Conservation (phyloP, 2,329 filamentous ascomycete species). For the Trichoderma sp. region DNA sequence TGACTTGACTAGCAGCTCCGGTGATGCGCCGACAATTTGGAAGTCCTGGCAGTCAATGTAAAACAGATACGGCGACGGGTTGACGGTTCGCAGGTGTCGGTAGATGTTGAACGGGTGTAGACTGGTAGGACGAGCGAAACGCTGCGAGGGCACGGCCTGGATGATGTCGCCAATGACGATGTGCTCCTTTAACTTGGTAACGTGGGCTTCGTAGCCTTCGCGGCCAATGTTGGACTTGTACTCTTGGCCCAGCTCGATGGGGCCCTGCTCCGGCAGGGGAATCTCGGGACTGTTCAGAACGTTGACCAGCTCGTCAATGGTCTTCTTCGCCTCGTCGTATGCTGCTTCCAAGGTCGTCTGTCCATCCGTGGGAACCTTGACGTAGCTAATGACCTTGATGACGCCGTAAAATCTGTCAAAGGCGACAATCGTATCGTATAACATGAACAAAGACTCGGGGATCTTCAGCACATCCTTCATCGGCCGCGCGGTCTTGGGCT, state of each 20-base stretch:
- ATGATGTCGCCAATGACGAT: slow-evolving; percentile 94
- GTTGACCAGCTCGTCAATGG: slow-evolving; percentile 68
- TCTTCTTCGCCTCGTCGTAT: slow-evolving; percentile 69
- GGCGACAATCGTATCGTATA: slow-evolving; percentile 91
- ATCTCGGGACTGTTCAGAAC: slow-evolving; percentile 75
- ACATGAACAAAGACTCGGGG: slow-evolving; percentile 94
- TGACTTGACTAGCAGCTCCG: slow-evolving; percentile 91
- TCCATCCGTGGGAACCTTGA: slow-evolving; percentile 66
- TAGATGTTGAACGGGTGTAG: slow-evolving; percentile 99
- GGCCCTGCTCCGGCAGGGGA: slow-evolving; percentile 74
- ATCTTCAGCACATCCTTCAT: slow-evolving; percentile 88
- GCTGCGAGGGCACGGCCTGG: slow-evolving; percentile 93
- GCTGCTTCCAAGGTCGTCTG: slow-evolving; percentile 55
- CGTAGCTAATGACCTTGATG: slow-evolving; percentile 90
- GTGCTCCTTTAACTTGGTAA: slow-evolving; percentile 83
- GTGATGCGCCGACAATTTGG: slow-evolving; percentile 92
- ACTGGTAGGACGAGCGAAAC: slow-evolving; percentile 84
- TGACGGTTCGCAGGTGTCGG: slow-evolving; percentile 92
- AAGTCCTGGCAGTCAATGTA: slow-evolving; percentile 91
- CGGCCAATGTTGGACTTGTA: slow-evolving; percentile 93
- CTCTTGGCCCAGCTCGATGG: slow-evolving; percentile 72
- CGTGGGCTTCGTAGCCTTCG: slow-evolving; percentile 87
- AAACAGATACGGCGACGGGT: slow-evolving; percentile 96
- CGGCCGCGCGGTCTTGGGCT: slow-evolving; percentile 89
- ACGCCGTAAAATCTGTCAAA: slow-evolving; percentile 95